Evolutionary conservation across 495 filamentous ascomycete species (phyloP), one percentile per base, ranked within the genome.

Genomic region (Xylaria grammica): DNA sequence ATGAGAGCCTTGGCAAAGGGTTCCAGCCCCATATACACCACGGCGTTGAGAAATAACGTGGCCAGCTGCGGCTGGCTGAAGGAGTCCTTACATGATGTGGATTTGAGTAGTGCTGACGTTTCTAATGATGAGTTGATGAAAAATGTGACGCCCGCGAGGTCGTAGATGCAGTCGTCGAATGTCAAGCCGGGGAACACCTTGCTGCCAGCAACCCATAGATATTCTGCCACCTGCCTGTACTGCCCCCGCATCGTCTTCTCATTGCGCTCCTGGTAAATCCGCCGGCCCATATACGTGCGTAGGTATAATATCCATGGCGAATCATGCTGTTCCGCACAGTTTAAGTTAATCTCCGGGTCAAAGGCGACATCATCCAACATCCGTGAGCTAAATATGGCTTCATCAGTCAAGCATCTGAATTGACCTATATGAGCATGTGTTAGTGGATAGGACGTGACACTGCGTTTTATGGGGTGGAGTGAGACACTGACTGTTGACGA

Each of bases 1-100:
- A 64, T 51, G 53, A 64, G 62, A 17, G 62, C 62, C 62, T 58
- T 64, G 44, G 62, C 62, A 26, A 64, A 64, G 30, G 62, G 62
- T 24, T 64, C 62, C 0, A 64, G 40, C 4, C 62, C 62, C 62
- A 58, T 64, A 10, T 64, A 64, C 5, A 64, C 62, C 24, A 58
- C 42, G 45, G 62, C 62, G 30, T 64, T 64, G 45, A 64, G 62
- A 24, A 64, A 64, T 58, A 64, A 51, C 5, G 62, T 64, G 22
- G 62, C 51, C 13, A 64, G 62, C 44, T 64, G 42, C 10, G 62
- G 62, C n/a, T 58, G 52, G 19, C 52, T 58, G 22, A 57, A 64
- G 10, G 45, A 40, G 52, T 64, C 62, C 44, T 64, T 64, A 22
- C 42, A 56, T 4, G 52, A 64, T 22, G 36, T 55, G 1, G 62